These are phyloP conservation scores for Periconia digitata DNA, from an alignment of 2,329 filamentous ascomycete species.

Conservation along the genomic window DNA sequence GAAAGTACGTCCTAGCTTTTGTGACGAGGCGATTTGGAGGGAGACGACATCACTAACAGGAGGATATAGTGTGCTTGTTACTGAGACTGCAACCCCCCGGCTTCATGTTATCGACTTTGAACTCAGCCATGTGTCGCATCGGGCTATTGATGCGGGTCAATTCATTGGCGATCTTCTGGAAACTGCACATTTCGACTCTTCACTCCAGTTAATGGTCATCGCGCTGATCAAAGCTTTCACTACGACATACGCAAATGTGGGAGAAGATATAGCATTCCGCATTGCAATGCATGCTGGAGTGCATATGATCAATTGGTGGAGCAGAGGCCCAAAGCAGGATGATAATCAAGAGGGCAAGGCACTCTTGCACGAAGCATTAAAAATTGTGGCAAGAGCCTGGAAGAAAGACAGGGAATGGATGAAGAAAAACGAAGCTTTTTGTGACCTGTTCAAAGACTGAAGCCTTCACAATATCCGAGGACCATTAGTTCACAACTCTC, in stretches of 20 bases:
- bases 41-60: background rate
- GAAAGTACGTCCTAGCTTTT: slow-evolving; percentile 6
- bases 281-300: slow-evolving; percentile 6
- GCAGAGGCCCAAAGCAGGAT: background rate
- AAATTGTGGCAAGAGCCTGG: slow-evolving; percentile 5
- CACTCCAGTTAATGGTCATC: background rate
- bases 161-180: slow-evolving; percentile 11
- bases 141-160: slow-evolving; percentile 6
- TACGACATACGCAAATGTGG: background rate
- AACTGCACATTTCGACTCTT: background rate
- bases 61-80: slow-evolving; percentile 3
- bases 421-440: background rate
- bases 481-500: too few species aligned
- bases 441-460: background rate
- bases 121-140: slow-evolving; percentile 3
- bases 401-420: slow-evolving; percentile 4
- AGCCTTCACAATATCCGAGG: too few species aligned
- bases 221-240: background rate
- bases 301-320: slow-evolving; percentile 9
- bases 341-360: background rate
- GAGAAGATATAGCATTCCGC: slow-evolving; percentile 6
- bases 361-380: slow-evolving; percentile 1
- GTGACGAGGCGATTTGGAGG: too few species aligned
- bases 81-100: background rate
- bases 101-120: slow-evolving; percentile 13